phyloP scores from a whole-genome alignment of 257 asterid species.

The Ajuga chamaepitys region DNA sequence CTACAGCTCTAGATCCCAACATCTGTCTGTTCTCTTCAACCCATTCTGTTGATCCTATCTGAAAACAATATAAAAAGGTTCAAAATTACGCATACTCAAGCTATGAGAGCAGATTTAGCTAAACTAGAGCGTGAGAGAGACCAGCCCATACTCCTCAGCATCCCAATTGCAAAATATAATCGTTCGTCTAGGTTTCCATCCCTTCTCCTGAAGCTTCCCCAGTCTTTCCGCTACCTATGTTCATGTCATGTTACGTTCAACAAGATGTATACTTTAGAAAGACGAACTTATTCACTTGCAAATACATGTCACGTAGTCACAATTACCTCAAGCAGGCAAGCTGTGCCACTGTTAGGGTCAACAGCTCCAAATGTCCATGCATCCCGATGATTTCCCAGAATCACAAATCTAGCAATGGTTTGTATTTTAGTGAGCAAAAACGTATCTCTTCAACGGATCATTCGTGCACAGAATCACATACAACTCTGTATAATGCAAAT shows the following conservation, averaged over 20 bases:
- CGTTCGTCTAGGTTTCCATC: conserved; percentile 80
- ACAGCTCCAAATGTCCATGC: conserved; percentile 97
- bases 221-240: conserved; percentile 62
- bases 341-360: conserved; percentile 92
- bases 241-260: neutral
- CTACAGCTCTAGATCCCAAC: conserved; percentile 58
- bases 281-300: neutral
- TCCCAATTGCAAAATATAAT: conserved; percentile 84
- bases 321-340: conserved; percentile 72
- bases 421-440: conserved; percentile 8
- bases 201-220: conserved; percentile 43
- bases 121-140: conserved; percentile 27
- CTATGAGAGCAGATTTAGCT: neutral
- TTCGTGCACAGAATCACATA: too few species aligned
- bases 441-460: neutral
- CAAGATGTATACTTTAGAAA: too few species aligned
- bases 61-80: conserved; percentile 8
- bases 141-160: conserved; percentile 93
- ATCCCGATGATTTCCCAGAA: conserved; percentile 87
- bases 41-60: conserved; percentile 91
- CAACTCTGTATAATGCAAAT: too few species aligned
- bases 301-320: neutral
- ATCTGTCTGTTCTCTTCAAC: conserved; percentile 87
- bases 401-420: conserved; percentile 44
- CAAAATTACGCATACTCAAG: too few species aligned